Percentiles rank a stretch among this genome's conserved stretches.
Evolutionary conservation across 2,329 filamentous ascomycete species (phyloP).

Genomic region (Diaporthe humulicola): DNA sequence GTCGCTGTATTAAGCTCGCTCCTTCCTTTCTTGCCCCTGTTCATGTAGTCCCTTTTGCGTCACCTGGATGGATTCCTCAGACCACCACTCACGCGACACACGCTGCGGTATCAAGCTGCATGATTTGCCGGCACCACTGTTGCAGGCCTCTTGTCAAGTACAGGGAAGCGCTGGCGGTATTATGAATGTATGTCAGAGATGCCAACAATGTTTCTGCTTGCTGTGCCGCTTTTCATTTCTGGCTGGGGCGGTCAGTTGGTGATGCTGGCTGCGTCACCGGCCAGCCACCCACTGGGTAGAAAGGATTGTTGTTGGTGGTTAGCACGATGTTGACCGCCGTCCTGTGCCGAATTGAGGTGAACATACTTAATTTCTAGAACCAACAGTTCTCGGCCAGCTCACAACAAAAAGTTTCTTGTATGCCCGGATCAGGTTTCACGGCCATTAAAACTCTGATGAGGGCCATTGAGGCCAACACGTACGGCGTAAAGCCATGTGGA

Average conservation of each 20-base stretch:
- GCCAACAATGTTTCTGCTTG: not conserved
- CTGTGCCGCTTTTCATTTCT: not conserved
- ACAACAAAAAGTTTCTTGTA: not conserved
- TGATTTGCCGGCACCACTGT: no score
- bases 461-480: not conserved
- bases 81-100: not conserved
- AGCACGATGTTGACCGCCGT: not conserved
- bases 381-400: not conserved
- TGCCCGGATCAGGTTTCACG: not conserved
- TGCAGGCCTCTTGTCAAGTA: no score
- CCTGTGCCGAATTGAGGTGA: not conserved
- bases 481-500: not conserved
- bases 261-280: not conserved
- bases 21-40: not conserved
- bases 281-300: not conserved
- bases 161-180: not conserved
- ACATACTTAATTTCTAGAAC: not conserved
- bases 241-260: not conserved
- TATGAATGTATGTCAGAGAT: not conserved
- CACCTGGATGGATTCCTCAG: not conserved
- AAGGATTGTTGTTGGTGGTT: not conserved
- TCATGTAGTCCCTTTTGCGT: not conserved
- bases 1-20: not conserved
- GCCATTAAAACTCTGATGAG: not conserved
- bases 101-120: no score